Percentiles rank a stretch among this genome's conserved stretches.
Evolutionary conservation across 2,329 filamentous ascomycete genomes (phyloP).

Genomic region (Calonectria pteridis): DNA sequence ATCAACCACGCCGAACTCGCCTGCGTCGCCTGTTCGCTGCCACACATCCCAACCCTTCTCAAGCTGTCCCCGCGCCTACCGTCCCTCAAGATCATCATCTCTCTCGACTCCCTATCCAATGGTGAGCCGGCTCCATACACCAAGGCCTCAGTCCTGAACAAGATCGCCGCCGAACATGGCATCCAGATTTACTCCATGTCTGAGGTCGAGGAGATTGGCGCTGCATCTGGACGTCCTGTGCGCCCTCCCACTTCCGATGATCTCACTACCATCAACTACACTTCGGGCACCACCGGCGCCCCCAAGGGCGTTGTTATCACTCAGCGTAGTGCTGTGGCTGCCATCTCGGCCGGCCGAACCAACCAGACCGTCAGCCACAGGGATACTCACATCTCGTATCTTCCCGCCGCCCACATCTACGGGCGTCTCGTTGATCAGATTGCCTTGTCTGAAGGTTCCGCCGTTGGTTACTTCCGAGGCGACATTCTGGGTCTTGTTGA

Average conservation of each 20-base stretch:
- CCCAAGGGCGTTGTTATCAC: conserved; percentile 89
- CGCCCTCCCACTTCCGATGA: conserved; percentile 81
- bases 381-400: conserved; percentile 84
- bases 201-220: conserved; percentile 86
- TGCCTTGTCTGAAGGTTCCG: conserved; percentile 76
- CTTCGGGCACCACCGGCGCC: conserved; percentile 84
- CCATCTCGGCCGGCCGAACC: conserved; percentile 71
- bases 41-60: conserved; percentile 84
- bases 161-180: conserved; percentile 79
- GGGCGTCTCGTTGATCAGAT: conserved; percentile 86
- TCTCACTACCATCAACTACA: conserved; percentile 91
- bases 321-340: conserved; percentile 84
- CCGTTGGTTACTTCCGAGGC: conserved; percentile 94
- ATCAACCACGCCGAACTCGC: conserved; percentile 87
- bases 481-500: conserved; percentile 89
- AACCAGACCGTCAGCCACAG: conserved; percentile 61
- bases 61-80: conserved; percentile 84
- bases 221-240: conserved; percentile 75
- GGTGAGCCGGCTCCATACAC: conserved; percentile 83
- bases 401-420: conserved; percentile 95
- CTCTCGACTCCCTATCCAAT: conserved; percentile 83
- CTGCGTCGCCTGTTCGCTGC: conserved; percentile 82
- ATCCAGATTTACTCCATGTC: conserved; percentile 83
- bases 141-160: conserved; percentile 82
- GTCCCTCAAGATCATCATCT: conserved; percentile 87